Evolutionary conservation across 352 stramenopile genomes (phyloP).

Genomic region (Blastocystis sp.): DNA sequence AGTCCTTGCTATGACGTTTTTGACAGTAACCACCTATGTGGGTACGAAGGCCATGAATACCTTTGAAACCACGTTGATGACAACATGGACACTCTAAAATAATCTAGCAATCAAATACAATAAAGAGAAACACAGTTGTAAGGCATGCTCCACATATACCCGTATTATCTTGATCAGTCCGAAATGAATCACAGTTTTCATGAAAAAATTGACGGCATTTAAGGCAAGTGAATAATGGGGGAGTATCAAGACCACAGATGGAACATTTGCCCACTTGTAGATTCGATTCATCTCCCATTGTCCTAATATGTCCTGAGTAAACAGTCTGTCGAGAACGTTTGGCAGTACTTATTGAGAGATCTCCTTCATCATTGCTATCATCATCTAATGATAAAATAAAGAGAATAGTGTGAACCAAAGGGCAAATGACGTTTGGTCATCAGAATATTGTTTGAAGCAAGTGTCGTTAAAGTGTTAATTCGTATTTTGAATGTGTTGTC

Average conservation of each 20-base stretch:
- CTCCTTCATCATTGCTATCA: not conserved
- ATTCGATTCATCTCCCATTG: not conserved
- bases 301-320: not conserved
- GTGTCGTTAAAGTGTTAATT: too few species aligned
- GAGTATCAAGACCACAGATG: not conserved
- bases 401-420: not conserved
- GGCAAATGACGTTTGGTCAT: constrained; percentile 36
- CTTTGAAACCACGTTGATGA: constrained; percentile 58
- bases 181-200: constrained; percentile 29
- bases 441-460: not conserved
- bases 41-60: constrained; percentile 43
- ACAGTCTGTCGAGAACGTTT: not conserved
- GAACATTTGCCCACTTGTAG: constrained; percentile 27
- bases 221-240: constrained; percentile 15
- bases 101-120: not conserved
- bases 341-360: not conserved
- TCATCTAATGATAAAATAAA: not conserved
- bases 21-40: constrained; percentile 59
- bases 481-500: not conserved
- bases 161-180: constrained; percentile 2
- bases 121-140: not conserved
- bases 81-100: constrained; percentile 63
- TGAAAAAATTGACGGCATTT: constrained; percentile 49
- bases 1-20: constrained; percentile 55
- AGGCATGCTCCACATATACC: constrained; percentile 34